Evolutionary conservation across 2,329 filamentous ascomycete genomes (phyloP).

Genomic region (Chaetomiaceae sp.): DNA sequence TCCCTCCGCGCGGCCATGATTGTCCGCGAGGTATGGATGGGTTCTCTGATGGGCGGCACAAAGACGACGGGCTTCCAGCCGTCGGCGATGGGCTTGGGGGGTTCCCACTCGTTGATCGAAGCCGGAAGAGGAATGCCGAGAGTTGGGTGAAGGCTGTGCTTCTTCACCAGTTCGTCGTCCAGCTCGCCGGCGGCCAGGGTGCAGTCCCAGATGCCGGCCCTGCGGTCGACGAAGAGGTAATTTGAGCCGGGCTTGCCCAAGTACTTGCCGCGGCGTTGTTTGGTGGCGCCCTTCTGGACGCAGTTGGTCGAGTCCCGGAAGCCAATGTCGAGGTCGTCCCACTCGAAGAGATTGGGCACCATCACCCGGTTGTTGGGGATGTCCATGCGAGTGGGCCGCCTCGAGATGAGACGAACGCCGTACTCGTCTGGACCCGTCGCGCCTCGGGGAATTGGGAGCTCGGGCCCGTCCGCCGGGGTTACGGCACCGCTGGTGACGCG

Average conservation of each 20-base stretch:
- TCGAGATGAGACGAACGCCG: constrained; percentile 46
- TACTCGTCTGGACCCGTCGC: constrained; percentile 47
- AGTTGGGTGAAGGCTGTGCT: constrained; percentile 48
- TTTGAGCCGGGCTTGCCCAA: constrained; percentile 51
- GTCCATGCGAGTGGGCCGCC: constrained; percentile 36
- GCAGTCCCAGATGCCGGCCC: constrained; percentile 50
- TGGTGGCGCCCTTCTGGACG: constrained; percentile 49
- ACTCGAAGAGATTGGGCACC: constrained; percentile 46
- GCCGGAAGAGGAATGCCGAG: constrained; percentile 49
- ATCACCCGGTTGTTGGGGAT: constrained; percentile 50
- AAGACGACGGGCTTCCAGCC: constrained; percentile 25
- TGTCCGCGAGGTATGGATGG: constrained; percentile 26
- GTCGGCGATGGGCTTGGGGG: constrained; percentile 16
- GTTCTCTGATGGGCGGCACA: constrained; percentile 21
- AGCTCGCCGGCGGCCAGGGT: constrained; percentile 48
- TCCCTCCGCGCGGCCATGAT: constrained; percentile 24
- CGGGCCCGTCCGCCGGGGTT: constrained; percentile 29
- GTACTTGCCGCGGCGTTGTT: constrained; percentile 50
- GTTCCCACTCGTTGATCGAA: constrained; percentile 36
- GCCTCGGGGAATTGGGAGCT: constrained; percentile 35
- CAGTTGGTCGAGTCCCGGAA: constrained; percentile 57
- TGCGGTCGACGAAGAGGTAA: constrained; percentile 52
- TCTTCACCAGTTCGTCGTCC: constrained; percentile 47
- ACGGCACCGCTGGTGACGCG: constrained; percentile 24
- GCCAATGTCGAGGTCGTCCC: constrained; percentile 52